Percentiles rank a stretch among this genome's conserved stretches.
phyloP scores from a whole-genome alignment of 2,329 filamentous ascomycete species.

The Aspergillus aculeatinus region DNA sequence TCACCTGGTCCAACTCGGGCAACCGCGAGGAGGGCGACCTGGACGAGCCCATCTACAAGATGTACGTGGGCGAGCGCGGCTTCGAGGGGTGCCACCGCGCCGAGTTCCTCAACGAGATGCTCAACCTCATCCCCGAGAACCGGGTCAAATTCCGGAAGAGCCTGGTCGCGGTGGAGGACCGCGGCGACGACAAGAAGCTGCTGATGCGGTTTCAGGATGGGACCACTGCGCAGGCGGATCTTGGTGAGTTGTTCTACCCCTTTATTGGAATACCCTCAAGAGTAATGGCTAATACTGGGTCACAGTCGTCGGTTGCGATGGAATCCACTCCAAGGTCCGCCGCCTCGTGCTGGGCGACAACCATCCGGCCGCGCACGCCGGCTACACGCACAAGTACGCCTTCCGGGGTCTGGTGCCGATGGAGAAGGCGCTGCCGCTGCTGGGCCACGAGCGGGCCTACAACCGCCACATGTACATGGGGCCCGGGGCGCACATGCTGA shows the following conservation, averaged over 20 bases:
- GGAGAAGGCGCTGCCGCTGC: constrained; percentile 47
- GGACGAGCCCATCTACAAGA: constrained; percentile 15
- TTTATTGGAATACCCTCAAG: too few relatives aligned
- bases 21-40: constrained; percentile 11
- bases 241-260: too few relatives aligned
- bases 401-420: constrained; percentile 64
- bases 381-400: constrained; percentile 59
- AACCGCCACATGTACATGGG: constrained; percentile 58
- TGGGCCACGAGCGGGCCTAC: constrained; percentile 51
- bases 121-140: constrained; percentile 39
- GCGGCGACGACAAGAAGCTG: constrained; percentile 9
- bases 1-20: constrained; percentile 20
- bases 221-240: neutral
- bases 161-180: constrained; percentile 30
- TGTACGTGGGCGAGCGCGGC: constrained; percentile 5
- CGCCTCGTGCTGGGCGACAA: constrained; percentile 46
- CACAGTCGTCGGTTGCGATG: constrained; percentile 58
- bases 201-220: constrained; percentile 1
- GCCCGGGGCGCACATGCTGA: constrained; percentile 57
- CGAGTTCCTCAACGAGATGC: constrained; percentile 42
- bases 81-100: constrained; percentile 31
- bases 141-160: constrained; percentile 37
- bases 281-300: neutral
- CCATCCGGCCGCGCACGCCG: constrained; percentile 43
- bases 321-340: constrained; percentile 56